Percentiles rank a stretch among this genome's conserved stretches.
Conservation (phyloP, 192 early-diverging fungal genomes). For the Rhizophagus sp. region DNA sequence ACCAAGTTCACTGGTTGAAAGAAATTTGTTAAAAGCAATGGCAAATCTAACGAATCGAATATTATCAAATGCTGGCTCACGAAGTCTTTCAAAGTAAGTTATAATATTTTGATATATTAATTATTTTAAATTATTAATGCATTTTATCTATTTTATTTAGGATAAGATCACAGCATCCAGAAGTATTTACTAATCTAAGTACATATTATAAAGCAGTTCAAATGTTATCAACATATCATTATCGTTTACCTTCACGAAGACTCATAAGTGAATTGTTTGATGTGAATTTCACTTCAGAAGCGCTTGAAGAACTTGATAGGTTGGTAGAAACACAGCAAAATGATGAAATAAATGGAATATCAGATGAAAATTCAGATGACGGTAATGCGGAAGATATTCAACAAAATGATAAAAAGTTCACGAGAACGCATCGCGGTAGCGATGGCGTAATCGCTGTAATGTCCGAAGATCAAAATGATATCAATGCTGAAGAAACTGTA, state of each 20-base stretch:
- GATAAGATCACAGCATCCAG: slow-evolving; percentile 59
- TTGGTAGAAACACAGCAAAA: slow-evolving; percentile 11
- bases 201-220: slow-evolving; percentile 65
- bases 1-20: slow-evolving; percentile 40
- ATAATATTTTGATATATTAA: neutral
- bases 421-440: slow-evolving; percentile 20
- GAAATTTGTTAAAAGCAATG: slow-evolving; percentile 69
- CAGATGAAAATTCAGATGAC: neutral
- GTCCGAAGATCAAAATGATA: slow-evolving; percentile 19
- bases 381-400: neutral
- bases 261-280: slow-evolving; percentile 81
- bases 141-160: slow-evolving; percentile 34
- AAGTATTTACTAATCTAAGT: slow-evolving; percentile 52
- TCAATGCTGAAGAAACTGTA: slow-evolving; percentile 13
- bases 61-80: slow-evolving; percentile 75
- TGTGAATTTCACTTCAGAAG: slow-evolving; percentile 52
- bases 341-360: slow-evolving; percentile 4
- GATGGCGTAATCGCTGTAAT: slow-evolving; percentile 27
- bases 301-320: slow-evolving; percentile 46
- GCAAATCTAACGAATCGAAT: slow-evolving; percentile 85
- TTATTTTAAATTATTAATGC: neutral
- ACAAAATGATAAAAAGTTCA: slow-evolving; percentile 1
- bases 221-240: slow-evolving; percentile 68
- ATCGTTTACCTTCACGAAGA: slow-evolving; percentile 67
- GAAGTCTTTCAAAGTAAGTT: slow-evolving; percentile 60